Evolutionary conservation across 78 protist species (phyloP), one percentile per base, ranked within the genome.

Genomic region (Dictyostelium purpureum): DNA sequence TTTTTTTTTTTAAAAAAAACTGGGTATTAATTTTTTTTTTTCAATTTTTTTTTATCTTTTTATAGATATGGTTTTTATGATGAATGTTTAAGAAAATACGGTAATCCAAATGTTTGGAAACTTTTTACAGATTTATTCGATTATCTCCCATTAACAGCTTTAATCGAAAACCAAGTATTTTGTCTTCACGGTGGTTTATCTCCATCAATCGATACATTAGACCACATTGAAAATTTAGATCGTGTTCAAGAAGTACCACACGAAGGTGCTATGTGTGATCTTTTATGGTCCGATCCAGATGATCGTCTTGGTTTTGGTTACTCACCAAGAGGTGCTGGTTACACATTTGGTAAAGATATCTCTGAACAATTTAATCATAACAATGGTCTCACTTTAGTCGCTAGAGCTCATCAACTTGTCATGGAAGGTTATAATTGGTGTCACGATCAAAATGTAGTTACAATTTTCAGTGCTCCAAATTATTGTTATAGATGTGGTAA

Each of bases 381-480:
- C 59, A 99, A 99, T 74, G 91, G 87, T 37, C 74, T 99, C 28
- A 77, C 59, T 10, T 77, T 96, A 18, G 89, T 98, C 12, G 93
- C 95, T 1, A 85, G 99, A n/a, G 99, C 99, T 6, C 99, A 99
- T 52, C 99, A 99, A 93, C 98, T 99, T 35, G 97, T 96, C 35
- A 97, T 97, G 99, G 99, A 99, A 76, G 99, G 99, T 2, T 98
- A 97, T 94, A 97, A 96, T 73, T 98, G 99, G 99, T 76, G 96
- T 85, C 99, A 99, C 85, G 97, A 94, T 45, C 94, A 89, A 52
- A 90, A 96, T 51, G 99, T 97, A 6, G 96, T 97, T 70, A 99
- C 99, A n/a, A 96, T 99, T 69, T 99, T 99, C 85, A 77, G 96
- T 2, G 99, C 99, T 7, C 99, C 99, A 5, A 99, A 99, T 96